These are phyloP conservation scores for Moesziomyces sp. DNA, from an alignment of 1,284 basidiomycete species.

Conservation along the genomic window DNA sequence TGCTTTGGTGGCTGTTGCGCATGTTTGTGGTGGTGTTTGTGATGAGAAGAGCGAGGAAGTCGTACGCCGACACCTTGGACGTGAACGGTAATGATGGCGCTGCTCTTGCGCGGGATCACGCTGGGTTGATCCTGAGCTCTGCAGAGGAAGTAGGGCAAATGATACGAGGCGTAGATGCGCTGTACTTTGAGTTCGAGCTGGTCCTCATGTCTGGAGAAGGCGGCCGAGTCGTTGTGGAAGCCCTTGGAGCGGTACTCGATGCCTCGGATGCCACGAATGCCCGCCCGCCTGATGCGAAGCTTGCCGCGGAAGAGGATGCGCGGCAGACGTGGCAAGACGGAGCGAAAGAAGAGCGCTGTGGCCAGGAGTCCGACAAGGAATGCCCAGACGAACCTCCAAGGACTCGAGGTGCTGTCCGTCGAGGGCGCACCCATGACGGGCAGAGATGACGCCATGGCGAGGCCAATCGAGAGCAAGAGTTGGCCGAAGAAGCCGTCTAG, in stretches of 20 bases:
- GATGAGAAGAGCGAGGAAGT: constrained; percentile 30
- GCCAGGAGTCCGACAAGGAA: constrained; percentile 29
- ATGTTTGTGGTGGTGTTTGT: not conserved
- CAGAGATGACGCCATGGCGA: no score
- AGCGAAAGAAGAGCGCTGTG: constrained; percentile 55
- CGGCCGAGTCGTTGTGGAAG: constrained; percentile 39
- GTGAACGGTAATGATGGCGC: constrained; percentile 49
- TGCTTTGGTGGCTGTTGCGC: not conserved
- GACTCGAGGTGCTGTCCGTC: not conserved
- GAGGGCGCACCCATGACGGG: no score
- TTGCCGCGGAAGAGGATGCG: constrained; percentile 54
- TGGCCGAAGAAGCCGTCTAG: no score
- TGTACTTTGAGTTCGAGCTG: constrained; percentile 49
- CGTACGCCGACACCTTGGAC: constrained; percentile 56
- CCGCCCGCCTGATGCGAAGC: constrained; percentile 48
- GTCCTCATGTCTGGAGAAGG: constrained; percentile 27
- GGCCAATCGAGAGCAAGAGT: no score
- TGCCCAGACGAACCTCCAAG: constrained; percentile 20
- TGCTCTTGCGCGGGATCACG: constrained; percentile 18
- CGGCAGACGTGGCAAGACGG: constrained; percentile 54
- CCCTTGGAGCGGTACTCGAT: constrained; percentile 59
- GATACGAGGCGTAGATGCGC: constrained; percentile 45
- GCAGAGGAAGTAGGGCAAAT: constrained; percentile 34
- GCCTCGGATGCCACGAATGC: constrained; percentile 56
- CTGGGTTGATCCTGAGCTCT: constrained; percentile 9